Evolutionary conservation across 2,329 filamentous ascomycete species (phyloP).

Genomic region (Corynespora cassiicola): DNA sequence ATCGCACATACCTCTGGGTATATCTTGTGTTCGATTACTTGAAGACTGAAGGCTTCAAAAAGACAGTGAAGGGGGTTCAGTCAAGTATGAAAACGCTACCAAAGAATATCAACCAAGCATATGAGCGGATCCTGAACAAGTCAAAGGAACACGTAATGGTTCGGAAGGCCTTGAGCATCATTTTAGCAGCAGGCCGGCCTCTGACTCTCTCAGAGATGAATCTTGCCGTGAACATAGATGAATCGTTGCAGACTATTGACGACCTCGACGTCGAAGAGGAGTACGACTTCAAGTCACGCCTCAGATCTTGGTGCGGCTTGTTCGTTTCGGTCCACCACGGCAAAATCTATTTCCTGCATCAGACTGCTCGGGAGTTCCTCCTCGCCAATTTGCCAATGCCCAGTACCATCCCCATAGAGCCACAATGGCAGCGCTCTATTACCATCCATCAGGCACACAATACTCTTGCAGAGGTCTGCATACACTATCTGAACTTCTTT

Average conservation of each 20-base stretch:
- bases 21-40: constrained; percentile 22
- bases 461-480: constrained; percentile 15
- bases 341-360: constrained; percentile 14
- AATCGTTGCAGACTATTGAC: constrained; percentile 6
- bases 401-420: constrained; percentile 7
- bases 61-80: constrained; percentile 14
- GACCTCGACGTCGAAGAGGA: constrained; percentile 11
- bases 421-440: constrained; percentile 11
- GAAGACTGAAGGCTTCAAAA: constrained; percentile 11
- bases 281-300: constrained; percentile 10
- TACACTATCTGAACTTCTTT: constrained; percentile 14
- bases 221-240: constrained; percentile 13
- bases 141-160: constrained; percentile 14
- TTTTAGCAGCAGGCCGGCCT: constrained; percentile 14
- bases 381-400: constrained; percentile 7
- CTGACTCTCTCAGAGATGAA: constrained; percentile 17
- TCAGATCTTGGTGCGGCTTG: constrained; percentile 13
- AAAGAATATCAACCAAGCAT: constrained; percentile 16
- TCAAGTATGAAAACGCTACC: constrained; percentile 13
- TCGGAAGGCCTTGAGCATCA: constrained; percentile 11
- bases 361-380: constrained; percentile 15
- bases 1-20: constrained; percentile 27
- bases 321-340: constrained; percentile 14
- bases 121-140: constrained; percentile 19
- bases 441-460: constrained; percentile 13